A percentile compares a stretch with the other conserved stretches of the same genome.
Evolutionary conservation across 768 basidiomycete genomes (phyloP).

Genomic region (Leccinellum albellum): DNA sequence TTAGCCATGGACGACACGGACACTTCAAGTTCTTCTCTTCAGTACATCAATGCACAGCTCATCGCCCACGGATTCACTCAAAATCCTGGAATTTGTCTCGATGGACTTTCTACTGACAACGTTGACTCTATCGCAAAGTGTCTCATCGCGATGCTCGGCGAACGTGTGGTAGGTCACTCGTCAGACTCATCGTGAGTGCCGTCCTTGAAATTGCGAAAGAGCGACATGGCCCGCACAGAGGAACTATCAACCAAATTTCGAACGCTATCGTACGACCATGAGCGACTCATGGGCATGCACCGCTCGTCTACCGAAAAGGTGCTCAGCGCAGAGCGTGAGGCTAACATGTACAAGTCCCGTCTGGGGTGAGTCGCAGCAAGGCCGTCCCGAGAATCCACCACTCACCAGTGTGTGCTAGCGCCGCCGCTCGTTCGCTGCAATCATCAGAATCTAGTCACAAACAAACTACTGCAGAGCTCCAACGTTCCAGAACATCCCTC

Average conservation of each 20-base stretch:
- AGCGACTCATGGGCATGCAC: conserved; percentile 68
- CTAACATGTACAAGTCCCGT: conserved; percentile 67
- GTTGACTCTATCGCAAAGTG: conserved; percentile 65
- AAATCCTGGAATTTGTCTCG: conserved; percentile 62
- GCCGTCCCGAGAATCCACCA: background rate
- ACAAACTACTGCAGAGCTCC: conserved; percentile 64
- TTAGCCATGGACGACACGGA: background rate
- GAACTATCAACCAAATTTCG: conserved; percentile 69
- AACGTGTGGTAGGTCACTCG: conserved; percentile 60
- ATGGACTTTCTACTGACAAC: conserved; percentile 55
- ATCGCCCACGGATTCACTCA: conserved; percentile 75
- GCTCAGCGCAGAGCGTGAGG: conserved; percentile 76
- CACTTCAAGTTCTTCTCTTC: conserved; percentile 33
- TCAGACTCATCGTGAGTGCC: background rate
- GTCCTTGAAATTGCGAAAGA: conserved; percentile 33
- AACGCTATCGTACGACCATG: conserved; percentile 77
- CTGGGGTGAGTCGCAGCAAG: conserved; percentile 51
- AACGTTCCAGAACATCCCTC: conserved; percentile 64
- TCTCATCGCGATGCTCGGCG: conserved; percentile 69
- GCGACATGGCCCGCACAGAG: conserved; percentile 79
- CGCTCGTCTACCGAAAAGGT: conserved; percentile 53
- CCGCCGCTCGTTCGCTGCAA: conserved; percentile 51
- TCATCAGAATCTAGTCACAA: conserved; percentile 64
- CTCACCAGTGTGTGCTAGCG: conserved; percentile 33
- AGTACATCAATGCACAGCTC: conserved; percentile 80